Evolutionary conservation across 495 filamentous ascomycete genomes (phyloP).

Genomic region (Penicillium argentinense): DNA sequence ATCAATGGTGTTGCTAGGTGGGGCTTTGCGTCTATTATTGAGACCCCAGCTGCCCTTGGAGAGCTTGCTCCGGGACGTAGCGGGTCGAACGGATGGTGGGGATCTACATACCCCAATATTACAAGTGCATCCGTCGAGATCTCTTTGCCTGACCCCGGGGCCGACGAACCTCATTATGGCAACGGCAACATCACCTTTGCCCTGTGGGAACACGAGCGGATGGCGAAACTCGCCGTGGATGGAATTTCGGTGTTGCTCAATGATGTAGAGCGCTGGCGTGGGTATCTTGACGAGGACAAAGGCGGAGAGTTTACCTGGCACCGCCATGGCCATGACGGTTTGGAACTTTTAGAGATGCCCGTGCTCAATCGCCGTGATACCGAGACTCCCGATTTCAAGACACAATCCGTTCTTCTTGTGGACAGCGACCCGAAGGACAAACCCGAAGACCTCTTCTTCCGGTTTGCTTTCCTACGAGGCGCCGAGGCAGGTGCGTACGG

Average conservation of each 20-base stretch:
- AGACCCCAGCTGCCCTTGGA: conserved; percentile 69
- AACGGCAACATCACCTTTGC: conserved; percentile 60
- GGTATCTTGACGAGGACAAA: conserved; percentile 53
- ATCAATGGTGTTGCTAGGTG: conserved; percentile 90
- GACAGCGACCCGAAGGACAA: conserved; percentile 37
- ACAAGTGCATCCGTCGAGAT: conserved; percentile 49
- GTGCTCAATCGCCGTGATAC: conserved; percentile 18
- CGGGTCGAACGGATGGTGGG: conserved; percentile 53
- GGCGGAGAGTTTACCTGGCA: conserved; percentile 47
- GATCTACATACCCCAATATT: conserved; percentile 67
- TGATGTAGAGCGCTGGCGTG: conserved; percentile 83
- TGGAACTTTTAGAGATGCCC: conserved; percentile 33
- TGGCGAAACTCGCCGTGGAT: conserved; percentile 68
- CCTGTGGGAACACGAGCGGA: conserved; percentile 46
- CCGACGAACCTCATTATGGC: conserved; percentile 30
- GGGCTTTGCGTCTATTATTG: conserved; percentile 90
- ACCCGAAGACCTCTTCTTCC: conserved; percentile 70
- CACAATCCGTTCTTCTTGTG: conserved; percentile 29
- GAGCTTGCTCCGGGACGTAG: conserved; percentile 36
- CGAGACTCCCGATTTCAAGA: conserved; percentile 5
- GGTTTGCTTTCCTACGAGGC: conserved; percentile 78
- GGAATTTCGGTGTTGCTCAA: conserved; percentile 90
- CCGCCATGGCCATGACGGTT: conserved; percentile 43
- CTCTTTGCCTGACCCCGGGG: conserved; percentile 38
- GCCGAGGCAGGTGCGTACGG: conserved; percentile 72